Evolutionary conservation across 176 grass and related monocot species (phyloP), one percentile per base, ranked within the genome.

Genomic region (Bolboschoenus planiculmis): DNA sequence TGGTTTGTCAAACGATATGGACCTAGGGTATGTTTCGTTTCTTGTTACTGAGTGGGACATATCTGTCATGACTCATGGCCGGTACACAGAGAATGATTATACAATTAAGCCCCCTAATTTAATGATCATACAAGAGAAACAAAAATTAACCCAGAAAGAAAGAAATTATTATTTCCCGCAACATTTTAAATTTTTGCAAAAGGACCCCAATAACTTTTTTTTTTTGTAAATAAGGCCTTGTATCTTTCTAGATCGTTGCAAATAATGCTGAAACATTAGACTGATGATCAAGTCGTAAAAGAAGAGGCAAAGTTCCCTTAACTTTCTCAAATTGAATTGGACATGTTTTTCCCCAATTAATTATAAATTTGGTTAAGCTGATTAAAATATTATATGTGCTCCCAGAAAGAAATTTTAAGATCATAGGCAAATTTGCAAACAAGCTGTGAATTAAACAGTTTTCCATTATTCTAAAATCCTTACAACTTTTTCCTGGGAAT

Each of bases 1-100:
- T 98, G 92, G 96, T 98, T 98, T 0, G 68, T 98, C 78, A 98
- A 76, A 85, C 83, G 82, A 56, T 98, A 98, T 2, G 95, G 92
- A 55, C 95, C 90, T 21, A 87, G 86, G 88, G 92, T 98, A 93
- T 47, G 42, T 87, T 50, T 10, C 6, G 31, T 76, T 76, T 76
- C 13, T 50, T 31, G 72, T 13, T 51, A 51, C 23, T 76, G 44
- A 31, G 24, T 2, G 51, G 26, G 18, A 76, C 4, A 10, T 16
- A 51, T n/a, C 34, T 68, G 31, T 68, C 2, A 10, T 37, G 18
- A 36, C 39, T 68, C 34, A 10, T 40, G 33, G 64, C 18, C 39
- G 0, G 9, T 4, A 68, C 10, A 4, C 18, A 7, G 21, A n/a
- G 15, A 68, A 33, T 10, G 21, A 21, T 39, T 39, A 18, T 68